Evolutionary conservation across 805 yeast species (phyloP), one percentile per base, ranked within the genome.

Genomic region (Barnettozyma populi): DNA sequence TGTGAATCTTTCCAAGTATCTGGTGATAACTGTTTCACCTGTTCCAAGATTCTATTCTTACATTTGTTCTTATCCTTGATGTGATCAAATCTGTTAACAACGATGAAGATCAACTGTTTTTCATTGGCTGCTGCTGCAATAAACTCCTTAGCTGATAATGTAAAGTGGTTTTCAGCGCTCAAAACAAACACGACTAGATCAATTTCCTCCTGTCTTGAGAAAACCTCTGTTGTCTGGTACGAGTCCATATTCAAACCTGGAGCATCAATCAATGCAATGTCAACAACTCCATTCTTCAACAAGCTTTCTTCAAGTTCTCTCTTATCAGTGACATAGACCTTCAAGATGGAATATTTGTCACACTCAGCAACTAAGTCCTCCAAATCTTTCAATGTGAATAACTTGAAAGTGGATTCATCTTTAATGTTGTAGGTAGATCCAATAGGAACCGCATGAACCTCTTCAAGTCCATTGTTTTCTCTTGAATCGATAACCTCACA

Each of bases 131-230:
- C 95, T 35, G 87, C 79, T 2, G 92, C 74, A 45, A 94, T 88
- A 61, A 94, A 95, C 60, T 94, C 99, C 55, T 88, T 84, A 0
- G 97, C 98, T 0, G 96, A 86, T 48, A 90, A 71, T 0, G 99
- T 94, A 62, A 94, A 86, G 62, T 94, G 97, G 60, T 94, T 95
- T 60, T 90, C 98, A 0, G 99, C 95, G 64, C 85, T 87, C 2
- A 94, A 96, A 2, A 95, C 98, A 70, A 94, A 95, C 1, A 94
- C 92, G 3, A 94, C 96, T 54, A 94, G 73, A 64, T 94, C 99
- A 52, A 94, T 94, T 61, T 94, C 99, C 60, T 94, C 98, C 69
- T 94, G 98, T 51, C 97, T 79, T 2, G 97, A 85, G 63, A 92
- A 90, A 0, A 94, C 90, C 61, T 92, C 96, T 2, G 96, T 87